Evolutionary conservation across 73 alveolate genomes (phyloP).

Genomic region (Uronychia binucleata): DNA sequence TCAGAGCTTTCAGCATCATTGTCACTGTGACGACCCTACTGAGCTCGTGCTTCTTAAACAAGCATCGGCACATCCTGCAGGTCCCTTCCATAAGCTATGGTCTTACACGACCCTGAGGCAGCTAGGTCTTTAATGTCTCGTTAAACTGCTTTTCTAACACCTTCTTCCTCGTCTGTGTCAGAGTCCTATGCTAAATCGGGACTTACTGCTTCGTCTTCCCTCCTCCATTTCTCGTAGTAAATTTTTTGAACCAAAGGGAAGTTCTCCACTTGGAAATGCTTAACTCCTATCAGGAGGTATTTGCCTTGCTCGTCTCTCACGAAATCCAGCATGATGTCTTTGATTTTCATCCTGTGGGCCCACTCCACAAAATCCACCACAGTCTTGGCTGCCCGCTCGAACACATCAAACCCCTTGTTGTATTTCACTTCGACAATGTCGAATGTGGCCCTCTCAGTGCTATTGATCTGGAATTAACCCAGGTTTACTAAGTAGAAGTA

Average conservation of each 20-base stretch:
- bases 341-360: neutral
- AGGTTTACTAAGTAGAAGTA: neutral
- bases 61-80: neutral
- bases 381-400: neutral
- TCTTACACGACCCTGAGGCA: neutral
- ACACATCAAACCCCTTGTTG: neutral
- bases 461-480: neutral
- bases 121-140: neutral
- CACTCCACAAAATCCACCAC: neutral
- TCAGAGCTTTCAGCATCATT: neutral
- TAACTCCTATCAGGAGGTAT: neutral
- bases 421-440: neutral
- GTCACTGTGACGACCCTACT: neutral
- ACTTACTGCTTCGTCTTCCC: neutral
- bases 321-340: neutral
- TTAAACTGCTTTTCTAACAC: neutral
- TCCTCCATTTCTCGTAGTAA: neutral
- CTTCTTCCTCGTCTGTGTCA: neutral
- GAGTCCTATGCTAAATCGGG: neutral
- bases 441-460: neutral
- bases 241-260: no score
- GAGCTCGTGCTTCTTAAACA: neutral
- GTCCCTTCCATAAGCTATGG: neutral
- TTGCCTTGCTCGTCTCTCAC: neutral
- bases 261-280: neutral